These are phyloP conservation scores for Fusarium pininemorale DNA, from an alignment of 2,329 filamentous ascomycete species.

Conservation along the genomic window DNA sequence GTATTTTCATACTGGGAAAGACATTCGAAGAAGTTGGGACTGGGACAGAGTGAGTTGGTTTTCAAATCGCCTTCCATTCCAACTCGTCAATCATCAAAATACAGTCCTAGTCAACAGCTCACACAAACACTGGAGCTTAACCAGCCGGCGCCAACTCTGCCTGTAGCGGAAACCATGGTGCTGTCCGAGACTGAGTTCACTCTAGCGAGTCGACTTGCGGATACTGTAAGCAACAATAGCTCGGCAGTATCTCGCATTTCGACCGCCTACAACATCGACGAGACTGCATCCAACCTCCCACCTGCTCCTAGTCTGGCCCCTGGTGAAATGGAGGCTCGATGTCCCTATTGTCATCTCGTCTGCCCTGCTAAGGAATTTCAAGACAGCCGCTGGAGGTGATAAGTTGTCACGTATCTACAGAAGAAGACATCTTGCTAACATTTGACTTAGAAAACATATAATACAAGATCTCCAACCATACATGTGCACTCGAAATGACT, in stretches of 20 bases:
- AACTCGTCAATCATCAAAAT: too few relatives aligned
- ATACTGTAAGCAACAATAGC: not conserved
- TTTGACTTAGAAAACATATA: not conserved
- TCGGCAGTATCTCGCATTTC: not conserved
- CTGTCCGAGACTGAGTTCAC: too few relatives aligned
- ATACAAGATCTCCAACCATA: not conserved
- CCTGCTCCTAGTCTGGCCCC: not conserved
- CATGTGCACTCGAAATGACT: not conserved
- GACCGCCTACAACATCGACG: not conserved
- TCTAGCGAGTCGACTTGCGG: not conserved
- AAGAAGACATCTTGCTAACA: too few relatives aligned
- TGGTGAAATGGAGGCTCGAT: not conserved
- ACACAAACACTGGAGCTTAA: too few relatives aligned
- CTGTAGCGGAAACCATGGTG: too few relatives aligned
- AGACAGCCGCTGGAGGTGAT: not conserved
- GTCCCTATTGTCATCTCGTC: not conserved
- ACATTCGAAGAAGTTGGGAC: too few relatives aligned
- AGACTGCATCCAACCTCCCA: not conserved
- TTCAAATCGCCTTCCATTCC: too few relatives aligned
- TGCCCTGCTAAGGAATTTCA: not conserved
- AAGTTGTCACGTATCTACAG: too few relatives aligned
- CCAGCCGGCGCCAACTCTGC: too few relatives aligned
- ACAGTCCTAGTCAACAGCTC: too few relatives aligned
- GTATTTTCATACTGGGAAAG: too few relatives aligned
- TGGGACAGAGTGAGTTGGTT: too few relatives aligned